Base-by-base conservation (phyloP, 257 asterid species). In the Ilex asprella region DNA sequence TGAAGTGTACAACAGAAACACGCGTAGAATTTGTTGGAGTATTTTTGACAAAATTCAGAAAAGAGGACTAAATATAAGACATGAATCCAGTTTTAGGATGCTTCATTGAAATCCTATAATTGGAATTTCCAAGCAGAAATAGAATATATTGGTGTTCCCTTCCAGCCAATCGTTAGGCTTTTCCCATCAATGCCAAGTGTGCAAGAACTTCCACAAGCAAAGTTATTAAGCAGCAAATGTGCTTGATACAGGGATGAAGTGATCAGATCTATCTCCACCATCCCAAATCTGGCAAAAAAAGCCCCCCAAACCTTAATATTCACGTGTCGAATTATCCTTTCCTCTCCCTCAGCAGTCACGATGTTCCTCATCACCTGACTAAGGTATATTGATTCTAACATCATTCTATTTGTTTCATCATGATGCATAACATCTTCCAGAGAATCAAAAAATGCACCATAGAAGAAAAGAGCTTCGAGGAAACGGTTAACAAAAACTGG, bases 381-480 rank as follows among this genome's bases (percentile, higher is more conserved):
- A 43, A 75, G 71, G 29, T 35, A 68, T 0, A 51, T 32, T 15
- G 65, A 44, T 59, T 79, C 85, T 0, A 66, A 16, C 3, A 31
- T 5, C 54, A 14, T 53, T 60, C 81, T 74, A 0, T 58, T 46
- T 66, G 58, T n/a, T 27, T 57, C 65, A 1, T 66, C 66, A 31
- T 39, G 16, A 65, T 71, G 57, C 69, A 77, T 46, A 46, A 73
- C 59, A 3, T 71, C 77, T 30, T 59, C 71, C 3, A 74, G 10
- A 12, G 54, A 53, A 46, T 80, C 86, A 21, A 71, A 76, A 31
- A 59, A 65, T 3, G 73, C 81, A 16, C 80, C 69, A 8, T 50
- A 56, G 62, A 46, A 67, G 62, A 80, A 68, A 0, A 80, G 58
- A 29, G 77, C 67, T 59, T 77, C 82, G 29, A 64, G n/a, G 31